phyloP scores from a whole-genome alignment of 2,329 filamentous ascomycete genomes.

The Zymoseptoria pseudotritici region DNA sequence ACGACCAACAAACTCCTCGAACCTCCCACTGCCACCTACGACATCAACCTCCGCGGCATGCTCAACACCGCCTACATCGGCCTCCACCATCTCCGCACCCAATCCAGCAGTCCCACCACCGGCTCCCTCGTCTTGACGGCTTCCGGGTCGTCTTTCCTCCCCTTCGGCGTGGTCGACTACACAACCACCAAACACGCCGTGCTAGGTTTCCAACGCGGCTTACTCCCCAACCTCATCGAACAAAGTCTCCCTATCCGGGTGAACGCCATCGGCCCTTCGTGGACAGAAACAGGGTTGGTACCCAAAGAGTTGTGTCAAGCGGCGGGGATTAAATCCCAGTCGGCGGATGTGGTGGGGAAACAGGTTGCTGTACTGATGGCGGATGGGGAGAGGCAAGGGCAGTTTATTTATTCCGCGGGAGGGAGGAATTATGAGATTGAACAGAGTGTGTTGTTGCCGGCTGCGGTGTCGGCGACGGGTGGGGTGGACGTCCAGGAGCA shows the following conservation, averaged over 20 bases:
- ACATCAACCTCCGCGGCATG: slow-evolving; percentile 38
- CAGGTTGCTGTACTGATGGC: slow-evolving; percentile 45
- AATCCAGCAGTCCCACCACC: slow-evolving; percentile 20
- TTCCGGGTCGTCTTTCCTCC: slow-evolving; percentile 46
- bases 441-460: slow-evolving; percentile 28
- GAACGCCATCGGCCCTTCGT: slow-evolving; percentile 50
- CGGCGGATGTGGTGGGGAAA: slow-evolving; percentile 42
- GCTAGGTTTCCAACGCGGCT: slow-evolving; percentile 46
- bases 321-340: slow-evolving; percentile 39
- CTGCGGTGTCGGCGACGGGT: slow-evolving; percentile 9
- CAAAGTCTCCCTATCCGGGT: slow-evolving; percentile 43
- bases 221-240: slow-evolving; percentile 31
- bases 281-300: slow-evolving; percentile 47
- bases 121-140: slow-evolving; percentile 50
- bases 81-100: slow-evolving; percentile 42
- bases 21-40: slow-evolving; percentile 31
- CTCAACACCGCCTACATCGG: slow-evolving; percentile 36
- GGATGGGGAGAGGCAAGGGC: slow-evolving; percentile 42
- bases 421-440: slow-evolving; percentile 50
- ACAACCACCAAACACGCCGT: slow-evolving; percentile 50
- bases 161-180: slow-evolving; percentile 47
- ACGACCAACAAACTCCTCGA: slow-evolving; percentile 21
- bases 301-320: slow-evolving; percentile 34
- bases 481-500: slow-evolving; percentile 4
- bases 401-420: slow-evolving; percentile 45